Conservation (phyloP, 2,329 filamentous ascomycete species). For the Dactylellina parvicollis region DNA sequence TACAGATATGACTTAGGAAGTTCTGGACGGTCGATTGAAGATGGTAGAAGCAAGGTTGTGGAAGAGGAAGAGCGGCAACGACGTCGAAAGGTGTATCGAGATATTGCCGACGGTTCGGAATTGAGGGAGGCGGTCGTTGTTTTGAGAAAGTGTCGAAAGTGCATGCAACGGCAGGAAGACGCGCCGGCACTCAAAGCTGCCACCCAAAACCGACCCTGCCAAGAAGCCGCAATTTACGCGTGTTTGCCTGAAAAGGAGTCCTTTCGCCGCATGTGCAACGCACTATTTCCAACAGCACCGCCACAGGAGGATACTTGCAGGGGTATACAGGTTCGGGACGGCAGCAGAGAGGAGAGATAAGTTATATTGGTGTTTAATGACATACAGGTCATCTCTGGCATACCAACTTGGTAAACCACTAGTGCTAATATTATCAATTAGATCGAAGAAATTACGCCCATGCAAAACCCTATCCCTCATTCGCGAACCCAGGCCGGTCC, state of each 20-base stretch:
- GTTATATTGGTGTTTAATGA: too few species aligned
- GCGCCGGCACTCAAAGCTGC: constrained; percentile 12
- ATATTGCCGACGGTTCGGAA: neutral
- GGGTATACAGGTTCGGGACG: too few species aligned
- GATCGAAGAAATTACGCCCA: too few species aligned
- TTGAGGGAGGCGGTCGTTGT: constrained; percentile 7
- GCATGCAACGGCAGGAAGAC: constrained; percentile 26
- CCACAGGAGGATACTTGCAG: too few species aligned
- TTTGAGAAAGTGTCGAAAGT: constrained; percentile 33
- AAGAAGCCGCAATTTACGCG: constrained; percentile 45
- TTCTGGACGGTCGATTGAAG: neutral
- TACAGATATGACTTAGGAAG: neutral
- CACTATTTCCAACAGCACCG: constrained; percentile 32
- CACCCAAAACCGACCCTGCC: constrained; percentile 33
- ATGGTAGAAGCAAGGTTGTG: neutral
- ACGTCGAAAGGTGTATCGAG: neutral
- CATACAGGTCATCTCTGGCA: too few species aligned
- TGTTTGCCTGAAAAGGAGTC: neutral
- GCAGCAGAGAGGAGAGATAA: too few species aligned
- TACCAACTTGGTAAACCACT: too few species aligned
- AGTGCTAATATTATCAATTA: too few species aligned
- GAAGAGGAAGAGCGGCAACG: constrained; percentile 1
- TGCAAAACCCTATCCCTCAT: too few species aligned
- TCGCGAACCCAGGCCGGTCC: too few species aligned
- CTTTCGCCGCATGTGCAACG: constrained; percentile 10